Percentiles rank a stretch among this genome's conserved stretches.
Evolutionary conservation across 176 grass and related monocot genomes (phyloP).

Genomic region (Bolboschoenus planiculmis): DNA sequence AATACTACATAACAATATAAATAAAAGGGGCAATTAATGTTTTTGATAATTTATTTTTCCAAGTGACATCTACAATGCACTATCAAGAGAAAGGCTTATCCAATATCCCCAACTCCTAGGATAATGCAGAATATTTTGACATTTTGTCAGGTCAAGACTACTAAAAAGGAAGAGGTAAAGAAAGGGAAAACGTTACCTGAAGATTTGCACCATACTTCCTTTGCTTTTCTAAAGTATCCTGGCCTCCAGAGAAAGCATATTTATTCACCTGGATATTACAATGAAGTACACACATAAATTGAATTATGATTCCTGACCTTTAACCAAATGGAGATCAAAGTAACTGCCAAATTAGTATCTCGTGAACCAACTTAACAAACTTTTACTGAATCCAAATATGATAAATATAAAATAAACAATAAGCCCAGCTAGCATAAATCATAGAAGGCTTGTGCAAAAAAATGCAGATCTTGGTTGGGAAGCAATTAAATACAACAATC

Average conservation of each 20-base stretch:
- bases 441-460: background rate
- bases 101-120: background rate
- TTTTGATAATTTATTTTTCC: background rate
- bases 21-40: background rate
- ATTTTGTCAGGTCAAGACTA: background rate
- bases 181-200: slow-evolving; percentile 52
- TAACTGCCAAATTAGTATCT: slow-evolving; percentile 4
- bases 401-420: background rate
- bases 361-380: background rate
- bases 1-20: background rate
- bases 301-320: background rate
- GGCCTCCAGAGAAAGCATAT: slow-evolving; percentile 91
- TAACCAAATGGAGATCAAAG: background rate
- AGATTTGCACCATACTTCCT: slow-evolving; percentile 91
- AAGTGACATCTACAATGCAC: background rate
- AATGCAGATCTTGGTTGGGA: background rate
- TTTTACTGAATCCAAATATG: background rate
- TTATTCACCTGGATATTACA: slow-evolving; percentile 59
- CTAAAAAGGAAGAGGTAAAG: background rate
- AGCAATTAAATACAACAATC: background rate
- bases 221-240: slow-evolving; percentile 75
- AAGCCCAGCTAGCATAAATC: background rate
- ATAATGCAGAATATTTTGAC: background rate
- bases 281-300: slow-evolving; percentile 22
- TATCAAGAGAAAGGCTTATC: background rate